phyloP scores from a whole-genome alignment of 192 early-diverging fungal species.

The Podochytrium sp. region DNA sequence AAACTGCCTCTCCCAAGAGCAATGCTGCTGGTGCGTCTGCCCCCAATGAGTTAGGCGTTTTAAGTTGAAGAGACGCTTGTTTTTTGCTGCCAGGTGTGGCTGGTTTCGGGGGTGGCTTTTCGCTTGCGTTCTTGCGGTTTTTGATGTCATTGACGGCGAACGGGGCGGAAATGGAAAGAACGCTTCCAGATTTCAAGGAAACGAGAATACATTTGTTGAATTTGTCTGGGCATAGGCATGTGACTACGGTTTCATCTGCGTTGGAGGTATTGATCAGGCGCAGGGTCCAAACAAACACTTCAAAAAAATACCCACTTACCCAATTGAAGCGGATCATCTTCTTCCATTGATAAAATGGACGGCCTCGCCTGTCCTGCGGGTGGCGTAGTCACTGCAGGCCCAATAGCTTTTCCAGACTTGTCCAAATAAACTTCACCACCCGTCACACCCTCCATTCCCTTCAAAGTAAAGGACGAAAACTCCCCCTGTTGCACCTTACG shows the following conservation, averaged over 20 bases:
- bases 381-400: neutral
- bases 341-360: too few relatives aligned
- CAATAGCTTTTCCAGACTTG: neutral
- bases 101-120: neutral
- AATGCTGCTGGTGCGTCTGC: neutral
- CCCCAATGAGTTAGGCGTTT: neutral
- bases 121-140: neutral
- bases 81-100: neutral
- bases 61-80: neutral
- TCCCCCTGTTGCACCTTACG: slow-evolving; percentile 1
- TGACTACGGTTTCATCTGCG: neutral
- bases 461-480: neutral
- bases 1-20: neutral
- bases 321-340: neutral
- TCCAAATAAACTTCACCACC: slow-evolving; percentile 19
- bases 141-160: neutral
- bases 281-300: too few relatives aligned
- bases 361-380: too few relatives aligned
- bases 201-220: slow-evolving; percentile 23
- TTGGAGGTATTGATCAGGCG: neutral
- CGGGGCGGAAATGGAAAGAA: slow-evolving; percentile 14
- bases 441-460: neutral
- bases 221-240: slow-evolving; percentile 2
- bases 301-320: neutral
- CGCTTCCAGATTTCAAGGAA: slow-evolving; percentile 14